Percentiles rank a stretch among this genome's conserved stretches.
Evolutionary conservation across 2,329 filamentous ascomycete genomes (phyloP).

Genomic region (Penicillium sp.): DNA sequence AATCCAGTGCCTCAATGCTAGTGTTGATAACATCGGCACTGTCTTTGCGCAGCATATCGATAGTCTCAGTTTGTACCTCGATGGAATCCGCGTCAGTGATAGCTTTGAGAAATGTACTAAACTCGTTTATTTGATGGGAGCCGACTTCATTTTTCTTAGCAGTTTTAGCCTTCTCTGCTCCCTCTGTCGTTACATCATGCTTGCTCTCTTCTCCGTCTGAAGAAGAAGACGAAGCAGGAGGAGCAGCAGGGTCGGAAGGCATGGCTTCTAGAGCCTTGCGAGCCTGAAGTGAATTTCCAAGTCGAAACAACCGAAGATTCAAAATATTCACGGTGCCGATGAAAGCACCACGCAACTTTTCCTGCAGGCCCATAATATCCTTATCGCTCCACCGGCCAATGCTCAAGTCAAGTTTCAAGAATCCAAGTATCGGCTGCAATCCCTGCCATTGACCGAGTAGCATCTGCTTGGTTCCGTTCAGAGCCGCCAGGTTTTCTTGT

Average conservation of each 20-base stretch:
- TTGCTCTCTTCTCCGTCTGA: neutral
- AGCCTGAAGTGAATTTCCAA: neutral
- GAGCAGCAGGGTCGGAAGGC: neutral
- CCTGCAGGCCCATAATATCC: slow-evolving; percentile 1
- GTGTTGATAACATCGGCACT: slow-evolving; percentile 23
- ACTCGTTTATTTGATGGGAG: slow-evolving; percentile 31
- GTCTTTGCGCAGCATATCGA: slow-evolving; percentile 29
- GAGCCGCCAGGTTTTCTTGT: neutral
- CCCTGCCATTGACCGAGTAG: neutral
- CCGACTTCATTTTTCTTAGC: slow-evolving; percentile 19
- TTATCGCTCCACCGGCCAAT: slow-evolving; percentile 38
- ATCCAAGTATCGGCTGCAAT: slow-evolving; percentile 27
- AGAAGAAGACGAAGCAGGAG: neutral
- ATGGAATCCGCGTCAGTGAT: slow-evolving; percentile 37
- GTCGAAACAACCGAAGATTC: neutral
- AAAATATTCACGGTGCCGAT: neutral
- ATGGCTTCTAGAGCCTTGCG: neutral
- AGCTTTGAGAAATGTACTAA: slow-evolving; percentile 32
- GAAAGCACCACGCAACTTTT: neutral
- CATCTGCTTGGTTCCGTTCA: neutral
- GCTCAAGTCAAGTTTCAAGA: slow-evolving; percentile 47
- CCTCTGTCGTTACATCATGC: neutral
- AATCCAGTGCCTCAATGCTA: slow-evolving; percentile 23
- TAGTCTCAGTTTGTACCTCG: slow-evolving; percentile 28
- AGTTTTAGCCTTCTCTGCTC: neutral